Conservation (phyloP, 176 grass and related monocot genomes). For the Triticum dicoccoides region DNA sequence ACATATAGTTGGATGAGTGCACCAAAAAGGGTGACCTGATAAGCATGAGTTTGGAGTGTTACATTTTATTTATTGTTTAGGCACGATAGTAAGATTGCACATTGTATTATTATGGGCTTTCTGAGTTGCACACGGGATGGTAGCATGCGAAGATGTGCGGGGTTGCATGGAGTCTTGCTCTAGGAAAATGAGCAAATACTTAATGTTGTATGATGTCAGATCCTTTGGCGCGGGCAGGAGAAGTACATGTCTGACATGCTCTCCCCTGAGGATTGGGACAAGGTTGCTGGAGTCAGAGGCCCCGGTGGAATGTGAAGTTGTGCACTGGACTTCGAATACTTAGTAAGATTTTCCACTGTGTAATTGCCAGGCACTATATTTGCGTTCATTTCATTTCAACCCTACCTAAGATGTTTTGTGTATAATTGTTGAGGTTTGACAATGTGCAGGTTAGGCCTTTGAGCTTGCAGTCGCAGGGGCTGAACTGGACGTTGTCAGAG, state of each 20-base stretch:
- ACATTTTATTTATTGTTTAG: neutral
- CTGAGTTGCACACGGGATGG: neutral
- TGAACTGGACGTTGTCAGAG: neutral
- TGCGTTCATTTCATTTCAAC: neutral
- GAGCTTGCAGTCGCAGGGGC: neutral
- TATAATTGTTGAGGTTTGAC: neutral
- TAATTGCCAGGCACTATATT: neutral
- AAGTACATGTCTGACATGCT: constrained; percentile 78
- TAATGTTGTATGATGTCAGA: constrained; percentile 46
- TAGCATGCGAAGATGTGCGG: neutral
- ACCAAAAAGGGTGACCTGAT: neutral
- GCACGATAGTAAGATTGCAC: neutral
- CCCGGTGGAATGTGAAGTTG: constrained; percentile 46
- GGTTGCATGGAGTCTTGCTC: neutral
- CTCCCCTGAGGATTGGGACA: constrained; percentile 62
- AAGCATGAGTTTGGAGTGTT: neutral
- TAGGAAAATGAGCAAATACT: neutral
- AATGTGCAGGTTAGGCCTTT: constrained; percentile 28
- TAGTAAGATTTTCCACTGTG: constrained; percentile 31
- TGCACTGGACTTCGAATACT: constrained; percentile 12
- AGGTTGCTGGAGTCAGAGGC: constrained; percentile 51
- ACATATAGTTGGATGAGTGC: neutral
- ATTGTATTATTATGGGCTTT: neutral
- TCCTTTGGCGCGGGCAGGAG: constrained; percentile 70
- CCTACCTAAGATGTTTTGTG: neutral